These are phyloP conservation scores for Cardamine occulta DNA, from an alignment of 345 rosid genomes.

Conservation along the genomic window DNA sequence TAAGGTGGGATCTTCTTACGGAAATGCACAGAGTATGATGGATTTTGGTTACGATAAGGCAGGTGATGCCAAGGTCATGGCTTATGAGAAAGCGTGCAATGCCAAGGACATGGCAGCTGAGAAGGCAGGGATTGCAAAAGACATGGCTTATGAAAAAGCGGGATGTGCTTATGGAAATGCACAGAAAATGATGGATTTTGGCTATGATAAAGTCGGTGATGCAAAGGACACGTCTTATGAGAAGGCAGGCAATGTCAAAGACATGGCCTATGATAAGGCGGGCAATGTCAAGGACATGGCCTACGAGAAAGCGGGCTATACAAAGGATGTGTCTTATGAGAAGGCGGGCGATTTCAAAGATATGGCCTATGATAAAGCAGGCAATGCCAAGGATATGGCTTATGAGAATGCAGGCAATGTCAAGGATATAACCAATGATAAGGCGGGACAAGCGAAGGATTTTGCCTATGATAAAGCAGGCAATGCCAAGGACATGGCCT, in stretches of 20 bases:
- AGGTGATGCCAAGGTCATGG: not conserved
- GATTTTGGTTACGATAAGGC: constrained; percentile 8
- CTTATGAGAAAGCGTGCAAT: not conserved
- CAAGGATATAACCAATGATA: constrained; percentile 5
- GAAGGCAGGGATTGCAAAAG: constrained; percentile 1
- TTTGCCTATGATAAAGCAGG: constrained; percentile 18
- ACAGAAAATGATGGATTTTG: not conserved
- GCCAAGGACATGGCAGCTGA: not conserved
- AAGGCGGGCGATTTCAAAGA: constrained; percentile 38
- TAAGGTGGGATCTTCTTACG: not conserved
- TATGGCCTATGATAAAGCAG: constrained; percentile 35
- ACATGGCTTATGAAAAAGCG: constrained; percentile 9
- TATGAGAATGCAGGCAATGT: constrained; percentile 18
- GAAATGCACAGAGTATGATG: not conserved
- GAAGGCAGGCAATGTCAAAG: constrained; percentile 32
- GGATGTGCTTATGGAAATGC: not conserved
- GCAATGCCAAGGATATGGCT: constrained; percentile 36
- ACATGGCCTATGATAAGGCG: not conserved
- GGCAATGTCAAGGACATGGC: constrained; percentile 31
- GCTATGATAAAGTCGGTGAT: not conserved
- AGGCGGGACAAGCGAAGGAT: constrained; percentile 36
- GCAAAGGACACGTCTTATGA: constrained; percentile 29
- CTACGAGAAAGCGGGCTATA: not conserved
- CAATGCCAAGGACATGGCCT: constrained; percentile 28
- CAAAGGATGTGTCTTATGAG: not conserved